Base-by-base conservation (phyloP, 805 yeast species). In the Grigorovia humatica region DNA sequence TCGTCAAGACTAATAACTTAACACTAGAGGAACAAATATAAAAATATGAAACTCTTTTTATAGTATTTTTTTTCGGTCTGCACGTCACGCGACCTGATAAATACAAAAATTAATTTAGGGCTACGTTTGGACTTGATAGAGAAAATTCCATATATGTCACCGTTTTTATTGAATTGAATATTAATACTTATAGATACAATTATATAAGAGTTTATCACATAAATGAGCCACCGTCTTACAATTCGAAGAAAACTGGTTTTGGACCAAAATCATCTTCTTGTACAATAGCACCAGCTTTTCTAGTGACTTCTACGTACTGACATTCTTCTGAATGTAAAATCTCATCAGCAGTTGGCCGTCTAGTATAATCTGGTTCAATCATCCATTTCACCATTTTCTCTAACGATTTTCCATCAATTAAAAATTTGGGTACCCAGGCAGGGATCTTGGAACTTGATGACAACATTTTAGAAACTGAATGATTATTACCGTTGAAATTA, bases 201-300 rank as follows among this genome's bases (percentile, higher is more conserved):
- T 32, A 32, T 32, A 32, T 20, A 27, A 15, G 32, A 23, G 13
- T 20, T 20, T 13, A 13, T 43, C 15, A 13, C 8, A 32, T 32
- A 13, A 32, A 8, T 32, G 38, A 32, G 6, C 4, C 38, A 32
- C 48, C 43, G 52, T 46, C 11, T 32, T 13, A 32, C 11, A 32
- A 13, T 13, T 48, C 58, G 48, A 63, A 64, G 32, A 65, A 59
- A n/a, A 75, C 80, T 0, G 86, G 83, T 53, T 73, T 72, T 1
- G 97, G 96, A 0, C 98, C 99, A 65, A 78, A 89, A 58, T 93
- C 97, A 18, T 97, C 98, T 70, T 91, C 99, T 61, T 83, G 93
- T 55, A 93, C 85, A 1, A 90, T 85, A 2, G 97, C 96, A 4
- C 98, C 96, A 6, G 96, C 87, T 64, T 85, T 85, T 49, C 96